These are phyloP conservation scores for Hamamelis virginiana DNA, from an alignment of 164 flowering plant genomes.

Conservation along the genomic window DNA sequence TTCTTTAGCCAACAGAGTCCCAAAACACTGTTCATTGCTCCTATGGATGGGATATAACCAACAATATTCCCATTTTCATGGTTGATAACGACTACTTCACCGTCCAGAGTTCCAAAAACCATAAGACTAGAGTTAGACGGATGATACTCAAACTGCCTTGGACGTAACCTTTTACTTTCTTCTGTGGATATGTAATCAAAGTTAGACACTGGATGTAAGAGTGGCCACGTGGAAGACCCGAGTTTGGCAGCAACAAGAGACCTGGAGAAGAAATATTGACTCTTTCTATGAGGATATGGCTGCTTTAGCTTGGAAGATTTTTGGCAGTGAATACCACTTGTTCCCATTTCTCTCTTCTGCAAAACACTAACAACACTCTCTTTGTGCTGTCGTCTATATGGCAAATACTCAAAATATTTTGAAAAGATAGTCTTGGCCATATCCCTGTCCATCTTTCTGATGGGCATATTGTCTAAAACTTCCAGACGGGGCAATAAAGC, in stretches of 20 bases:
- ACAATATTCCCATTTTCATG: conserved; percentile 58
- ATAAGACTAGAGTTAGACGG: conserved; percentile 54
- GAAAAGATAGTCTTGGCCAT: conserved; percentile 46
- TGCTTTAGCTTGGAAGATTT: conserved; percentile 27
- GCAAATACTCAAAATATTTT: conserved; percentile 61
- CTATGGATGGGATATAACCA: conserved; percentile 39
- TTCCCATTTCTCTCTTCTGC: conserved; percentile 67
- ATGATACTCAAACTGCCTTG: conserved; percentile 84
- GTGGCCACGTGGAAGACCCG: conserved; percentile 71
- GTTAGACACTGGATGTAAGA: conserved; percentile 48
- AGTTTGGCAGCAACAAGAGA: conserved; percentile 80
- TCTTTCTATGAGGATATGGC: conserved; percentile 30
- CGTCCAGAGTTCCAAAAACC: conserved; percentile 76
- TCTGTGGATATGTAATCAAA: conserved; percentile 26
- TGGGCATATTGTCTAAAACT: conserved; percentile 71
- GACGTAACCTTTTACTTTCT: conserved; percentile 59
- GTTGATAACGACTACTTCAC: conserved; percentile 60
- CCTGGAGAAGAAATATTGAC: conserved; percentile 51
- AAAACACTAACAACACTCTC: conserved; percentile 63
- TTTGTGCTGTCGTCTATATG: conserved; percentile 56
- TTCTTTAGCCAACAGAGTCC: conserved; percentile 74
- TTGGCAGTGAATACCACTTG: conserved; percentile 18
- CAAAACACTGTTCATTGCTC: conserved; percentile 43
- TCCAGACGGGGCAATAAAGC: conserved; percentile 61
- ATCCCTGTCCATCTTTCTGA: conserved; percentile 55